Base-by-base conservation (phyloP, 164 flowering plant genomes). In the Annona cherimola region DNA sequence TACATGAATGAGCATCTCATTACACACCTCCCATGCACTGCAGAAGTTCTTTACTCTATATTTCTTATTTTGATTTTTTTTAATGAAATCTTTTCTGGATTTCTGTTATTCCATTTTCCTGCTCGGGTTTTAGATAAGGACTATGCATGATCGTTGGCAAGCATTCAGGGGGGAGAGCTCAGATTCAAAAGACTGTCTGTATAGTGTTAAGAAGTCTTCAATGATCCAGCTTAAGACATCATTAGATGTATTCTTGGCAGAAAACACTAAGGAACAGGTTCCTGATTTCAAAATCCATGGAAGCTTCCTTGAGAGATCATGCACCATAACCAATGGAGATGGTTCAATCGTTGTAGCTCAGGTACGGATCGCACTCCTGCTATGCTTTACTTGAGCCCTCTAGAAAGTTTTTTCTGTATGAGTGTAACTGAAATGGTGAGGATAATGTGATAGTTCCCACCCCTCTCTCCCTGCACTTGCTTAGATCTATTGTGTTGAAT, bases 261-360 rank as follows among this genome's bases (percentile, higher is more conserved):
- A 69, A 1, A 83, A 83, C 74, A 67, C 75, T 1, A 66, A 26
- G 7, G 79, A 81, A 69, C 68, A 72, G 14, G 67, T 45, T 0
- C 74, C 78, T 45, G 86, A 83, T 73, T 83, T 79, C 78, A 78
- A 72, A 46, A 44, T 83, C 64, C 79, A 76, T 66, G 84, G 86
- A 45, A 79, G 82, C 74, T 83, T 77, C 79, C 57, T 71, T 18
- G 77, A 79, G 59, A 77, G 82, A 69, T 76, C 84, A 6, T 83
- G 86, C 71, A 66, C 44, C 44, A 66, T 83, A 20, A 76, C 75
- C 45, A 63, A 19, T 26, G 79, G 77, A 20, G 70, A 76, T n/a
- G 63, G 80, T 20, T 11, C 66, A 0, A 68, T 5, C 16, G 61
- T 77, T 67, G 39, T 83, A 57, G 85, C 85, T 45, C 74, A 83